These are phyloP conservation scores for Yamadazyma trypodendri DNA, from an alignment of 1,139 yeast species.

Conservation along the genomic window DNA sequence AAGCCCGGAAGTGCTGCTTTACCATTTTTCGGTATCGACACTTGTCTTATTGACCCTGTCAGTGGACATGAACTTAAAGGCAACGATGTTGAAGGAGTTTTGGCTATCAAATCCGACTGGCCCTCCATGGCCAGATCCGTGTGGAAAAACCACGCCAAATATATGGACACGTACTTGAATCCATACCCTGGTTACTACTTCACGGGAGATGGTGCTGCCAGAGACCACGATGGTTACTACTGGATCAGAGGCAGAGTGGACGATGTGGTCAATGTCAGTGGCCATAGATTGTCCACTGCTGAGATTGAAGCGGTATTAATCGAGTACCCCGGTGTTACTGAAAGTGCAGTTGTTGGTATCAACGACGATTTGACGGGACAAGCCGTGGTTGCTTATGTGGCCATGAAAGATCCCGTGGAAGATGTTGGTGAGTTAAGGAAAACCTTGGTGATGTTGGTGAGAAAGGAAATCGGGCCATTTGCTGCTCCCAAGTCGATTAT, in stretches of 20 bases:
- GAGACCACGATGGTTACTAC: conserved; percentile 73
- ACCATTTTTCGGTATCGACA: conserved; percentile 74
- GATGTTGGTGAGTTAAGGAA: conserved; percentile 66
- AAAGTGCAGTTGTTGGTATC: conserved; percentile 94
- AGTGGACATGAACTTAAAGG: conserved; percentile 64
- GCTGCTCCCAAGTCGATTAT: conserved; percentile 95
- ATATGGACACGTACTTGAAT: conserved; percentile 66
- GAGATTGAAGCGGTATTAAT: conserved; percentile 88
- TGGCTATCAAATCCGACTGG: conserved; percentile 71
- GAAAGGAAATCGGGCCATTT: conserved; percentile 95
- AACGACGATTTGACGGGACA: conserved; percentile 96
- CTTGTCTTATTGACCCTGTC: conserved; percentile 69
- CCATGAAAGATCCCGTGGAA: conserved; percentile 66
- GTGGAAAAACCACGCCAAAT: conserved; percentile 67
- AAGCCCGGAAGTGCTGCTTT: conserved; percentile 79
- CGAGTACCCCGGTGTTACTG: conserved; percentile 79
- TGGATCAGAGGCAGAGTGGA: conserved; percentile 85
- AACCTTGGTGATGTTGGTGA: conserved; percentile 80
- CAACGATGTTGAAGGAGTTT: conserved; percentile 70
- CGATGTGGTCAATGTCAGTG: conserved; percentile 80
- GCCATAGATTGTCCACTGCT: conserved; percentile 78
- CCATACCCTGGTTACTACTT: conserved; percentile 71
- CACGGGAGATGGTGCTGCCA: conserved; percentile 82
- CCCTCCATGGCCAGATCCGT: conserved; percentile 79
- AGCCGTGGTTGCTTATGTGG: conserved; percentile 92